Evolutionary conservation across 202 grass and related monocot species (phyloP).

Genomic region (Carex arenaria): DNA sequence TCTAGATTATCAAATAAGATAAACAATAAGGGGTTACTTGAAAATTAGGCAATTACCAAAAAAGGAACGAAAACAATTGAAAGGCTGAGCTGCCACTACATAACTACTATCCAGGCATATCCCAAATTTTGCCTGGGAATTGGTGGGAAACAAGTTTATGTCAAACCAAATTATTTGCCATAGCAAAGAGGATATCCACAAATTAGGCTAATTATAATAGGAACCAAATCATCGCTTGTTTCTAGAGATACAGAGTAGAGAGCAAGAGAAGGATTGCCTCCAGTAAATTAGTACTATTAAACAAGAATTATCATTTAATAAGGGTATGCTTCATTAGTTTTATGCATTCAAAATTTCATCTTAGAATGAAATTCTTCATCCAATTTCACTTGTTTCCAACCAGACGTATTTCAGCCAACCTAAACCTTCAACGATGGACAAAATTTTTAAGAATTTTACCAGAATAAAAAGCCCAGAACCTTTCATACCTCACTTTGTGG

Average conservation of each 20-base stretch:
- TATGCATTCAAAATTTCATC: background rate
- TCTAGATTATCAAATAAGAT: background rate
- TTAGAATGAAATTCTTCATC: background rate
- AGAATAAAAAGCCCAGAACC: background rate
- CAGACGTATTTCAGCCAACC: background rate
- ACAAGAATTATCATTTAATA: background rate
- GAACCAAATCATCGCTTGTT: background rate
- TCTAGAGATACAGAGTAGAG: no score
- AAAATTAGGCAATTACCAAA: background rate
- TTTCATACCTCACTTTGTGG: slow-evolving; percentile 16
- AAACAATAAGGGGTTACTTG: background rate
- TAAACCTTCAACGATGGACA: background rate
- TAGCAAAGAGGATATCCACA: background rate
- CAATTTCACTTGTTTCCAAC: background rate
- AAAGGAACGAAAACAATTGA: background rate
- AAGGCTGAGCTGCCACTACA: background rate
- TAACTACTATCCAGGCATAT: background rate
- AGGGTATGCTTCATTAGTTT: background rate
- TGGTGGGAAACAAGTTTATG: background rate
- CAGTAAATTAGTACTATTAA: background rate
- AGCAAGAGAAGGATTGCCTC: no score
- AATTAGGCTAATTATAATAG: background rate
- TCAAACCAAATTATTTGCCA: background rate
- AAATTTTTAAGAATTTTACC: background rate
- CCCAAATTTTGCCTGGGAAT: background rate